Conservation (phyloP, 805 yeast species). For the Yarrowia deformans region DNA sequence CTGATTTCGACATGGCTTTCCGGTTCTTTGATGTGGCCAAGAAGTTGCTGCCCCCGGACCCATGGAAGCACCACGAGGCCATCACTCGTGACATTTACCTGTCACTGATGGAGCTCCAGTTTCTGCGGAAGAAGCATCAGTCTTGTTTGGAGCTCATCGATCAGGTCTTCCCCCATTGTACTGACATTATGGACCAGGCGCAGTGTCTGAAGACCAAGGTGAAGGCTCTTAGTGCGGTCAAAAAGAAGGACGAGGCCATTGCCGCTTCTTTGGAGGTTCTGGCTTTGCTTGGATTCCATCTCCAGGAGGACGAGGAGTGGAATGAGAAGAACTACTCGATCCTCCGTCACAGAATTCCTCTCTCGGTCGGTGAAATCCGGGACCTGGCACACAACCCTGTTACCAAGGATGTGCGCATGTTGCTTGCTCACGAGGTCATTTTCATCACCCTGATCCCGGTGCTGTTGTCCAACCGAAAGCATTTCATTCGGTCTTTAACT, state of each 20-base stretch:
- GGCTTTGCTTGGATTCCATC: conserved; percentile 51
- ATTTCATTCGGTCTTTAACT: conserved; percentile 50
- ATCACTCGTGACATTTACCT: conserved; percentile 43
- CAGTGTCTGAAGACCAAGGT: conserved; percentile 51
- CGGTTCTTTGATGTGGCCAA: conserved; percentile 54
- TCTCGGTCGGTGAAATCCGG: conserved; percentile 54
- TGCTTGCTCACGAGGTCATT: conserved; percentile 54
- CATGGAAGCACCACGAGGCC: conserved; percentile 40
- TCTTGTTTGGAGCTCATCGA: conserved; percentile 53
- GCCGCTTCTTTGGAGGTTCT: conserved; percentile 52
- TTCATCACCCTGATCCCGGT: conserved; percentile 53
- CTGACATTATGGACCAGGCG: conserved; percentile 50
- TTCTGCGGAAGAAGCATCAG: conserved; percentile 49
- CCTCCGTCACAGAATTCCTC: conserved; percentile 51
- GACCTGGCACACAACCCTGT: conserved; percentile 45
- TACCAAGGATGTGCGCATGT: conserved; percentile 48
- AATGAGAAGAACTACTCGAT: conserved; percentile 45
- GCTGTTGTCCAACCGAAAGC: conserved; percentile 46
- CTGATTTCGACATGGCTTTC: conserved; percentile 55
- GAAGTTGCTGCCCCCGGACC: conserved; percentile 43
- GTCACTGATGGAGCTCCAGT: conserved; percentile 45
- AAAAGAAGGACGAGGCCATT: conserved; percentile 50
- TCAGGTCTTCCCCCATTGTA: conserved; percentile 48
- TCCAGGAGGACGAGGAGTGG: conserved; percentile 48
- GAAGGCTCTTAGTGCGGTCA: conserved; percentile 51